Conservation (phyloP, 345 rosid genomes). For the Corchorus olitorius region DNA sequence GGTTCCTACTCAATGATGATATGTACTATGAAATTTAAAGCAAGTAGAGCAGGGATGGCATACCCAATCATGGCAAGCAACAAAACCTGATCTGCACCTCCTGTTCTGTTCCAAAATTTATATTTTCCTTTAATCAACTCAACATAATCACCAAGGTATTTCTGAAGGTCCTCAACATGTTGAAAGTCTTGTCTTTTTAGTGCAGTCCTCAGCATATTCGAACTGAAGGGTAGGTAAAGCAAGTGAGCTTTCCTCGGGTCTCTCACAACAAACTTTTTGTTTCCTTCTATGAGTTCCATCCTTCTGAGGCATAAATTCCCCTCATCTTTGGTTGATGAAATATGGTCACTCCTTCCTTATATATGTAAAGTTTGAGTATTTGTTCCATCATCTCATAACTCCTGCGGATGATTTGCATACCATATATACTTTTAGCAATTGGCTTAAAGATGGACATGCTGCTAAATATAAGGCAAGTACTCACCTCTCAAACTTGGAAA, state of each 20-base stretch:
- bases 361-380: conserved; percentile 69
- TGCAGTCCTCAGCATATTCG: conserved; percentile 50
- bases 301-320: conserved; percentile 92
- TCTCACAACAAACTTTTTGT: conserved; percentile 67
- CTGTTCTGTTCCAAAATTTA: conserved; percentile 81
- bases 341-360: conserved; percentile 80
- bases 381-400: conserved; percentile 84
- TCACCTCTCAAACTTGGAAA: conserved; percentile 71
- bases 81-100: conserved; percentile 89
- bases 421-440: conserved; percentile 13
- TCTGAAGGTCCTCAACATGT: conserved; percentile 42
- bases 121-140: conserved; percentile 58
- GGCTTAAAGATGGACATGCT: neutral
- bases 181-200: conserved; percentile 39
- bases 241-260: conserved; percentile 85
- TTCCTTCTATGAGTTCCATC: conserved; percentile 83
- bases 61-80: conserved; percentile 99
- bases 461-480: neutral
- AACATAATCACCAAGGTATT: conserved; percentile 54
- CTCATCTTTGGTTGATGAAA: conserved; percentile 71
- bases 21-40: neutral
- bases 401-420: conserved; percentile 41
- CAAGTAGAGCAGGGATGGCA: conserved; percentile 19
- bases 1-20: neutral
- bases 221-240: conserved; percentile 82